Percentiles rank a stretch among this genome's conserved stretches.
phyloP scores from a whole-genome alignment of 495 filamentous ascomycete species.

The Hypoxylon lienhwacheense region DNA sequence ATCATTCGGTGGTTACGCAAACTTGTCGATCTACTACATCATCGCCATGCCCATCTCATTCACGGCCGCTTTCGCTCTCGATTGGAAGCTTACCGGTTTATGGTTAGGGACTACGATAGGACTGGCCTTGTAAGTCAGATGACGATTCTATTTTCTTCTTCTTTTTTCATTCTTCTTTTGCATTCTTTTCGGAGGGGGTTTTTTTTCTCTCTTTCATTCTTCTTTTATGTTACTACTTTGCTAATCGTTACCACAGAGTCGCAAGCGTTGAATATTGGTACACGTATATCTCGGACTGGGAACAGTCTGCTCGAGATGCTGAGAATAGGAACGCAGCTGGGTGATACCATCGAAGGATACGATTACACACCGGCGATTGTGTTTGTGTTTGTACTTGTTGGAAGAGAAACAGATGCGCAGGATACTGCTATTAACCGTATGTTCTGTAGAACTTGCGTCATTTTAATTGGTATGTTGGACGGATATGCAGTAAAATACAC shows the following conservation, averaged over 20 bases:
- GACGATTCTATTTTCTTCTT: not conserved
- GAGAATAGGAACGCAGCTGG: slow-evolving; percentile 63
- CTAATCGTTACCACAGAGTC: slow-evolving; percentile 51
- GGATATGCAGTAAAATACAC: too few species aligned
- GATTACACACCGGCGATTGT: too few species aligned
- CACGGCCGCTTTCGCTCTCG: slow-evolving; percentile 68
- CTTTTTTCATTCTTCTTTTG: too few species aligned
- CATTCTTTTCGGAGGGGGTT: too few species aligned
- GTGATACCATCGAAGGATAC: too few species aligned
- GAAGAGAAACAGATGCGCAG: too few species aligned
- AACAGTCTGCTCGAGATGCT: slow-evolving; percentile 73
- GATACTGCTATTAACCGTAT: too few species aligned
- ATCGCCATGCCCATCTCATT: slow-evolving; percentile 85
- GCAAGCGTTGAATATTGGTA: slow-evolving; percentile 66
- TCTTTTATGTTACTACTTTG: too few species aligned
- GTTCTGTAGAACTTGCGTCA: too few species aligned
- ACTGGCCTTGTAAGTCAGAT: slow-evolving; percentile 55
- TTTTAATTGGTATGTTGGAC: too few species aligned
- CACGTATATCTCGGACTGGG: slow-evolving; percentile 68
- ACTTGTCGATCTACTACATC: slow-evolving; percentile 80
- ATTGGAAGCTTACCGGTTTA: slow-evolving; percentile 73
- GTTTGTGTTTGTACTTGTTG: too few species aligned
- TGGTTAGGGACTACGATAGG: slow-evolving; percentile 82
- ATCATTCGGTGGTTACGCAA: slow-evolving; percentile 85
- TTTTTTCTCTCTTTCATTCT: too few species aligned